phyloP scores from a whole-genome alignment of 305 asterid species.

The Fraxinus dipetala region DNA sequence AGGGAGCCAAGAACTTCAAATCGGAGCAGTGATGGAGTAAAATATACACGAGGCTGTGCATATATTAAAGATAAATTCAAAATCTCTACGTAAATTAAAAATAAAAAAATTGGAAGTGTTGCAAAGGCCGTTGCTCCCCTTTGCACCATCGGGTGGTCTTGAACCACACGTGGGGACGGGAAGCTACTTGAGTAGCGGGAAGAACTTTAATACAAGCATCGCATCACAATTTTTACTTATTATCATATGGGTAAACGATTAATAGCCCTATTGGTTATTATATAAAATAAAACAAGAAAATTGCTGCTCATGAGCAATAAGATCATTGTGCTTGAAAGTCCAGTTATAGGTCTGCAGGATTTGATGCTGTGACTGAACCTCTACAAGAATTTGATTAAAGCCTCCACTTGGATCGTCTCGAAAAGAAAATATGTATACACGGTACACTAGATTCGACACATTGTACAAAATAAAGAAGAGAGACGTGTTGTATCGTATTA shows the following conservation, averaged over 20 bases:
- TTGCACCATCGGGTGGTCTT: background rate
- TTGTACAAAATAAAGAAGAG: background rate
- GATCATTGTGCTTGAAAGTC: background rate
- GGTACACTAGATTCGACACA: background rate
- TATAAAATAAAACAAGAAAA: background rate
- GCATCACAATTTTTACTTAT: background rate
- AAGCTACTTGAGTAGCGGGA: background rate
- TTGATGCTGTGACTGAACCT: background rate
- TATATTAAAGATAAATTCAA: background rate
- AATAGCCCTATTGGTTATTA: background rate
- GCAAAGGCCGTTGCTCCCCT: background rate
- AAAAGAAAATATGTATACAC: background rate
- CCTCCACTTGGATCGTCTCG: background rate
- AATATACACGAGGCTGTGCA: background rate
- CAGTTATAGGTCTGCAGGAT: background rate
- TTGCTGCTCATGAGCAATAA: background rate
- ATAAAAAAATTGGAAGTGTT: background rate
- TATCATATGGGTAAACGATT: background rate
- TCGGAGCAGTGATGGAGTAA: background rate
- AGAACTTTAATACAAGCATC: background rate
- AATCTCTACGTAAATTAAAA: background rate
- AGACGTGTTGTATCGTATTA: background rate
- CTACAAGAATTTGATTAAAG: background rate
- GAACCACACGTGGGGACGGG: background rate
- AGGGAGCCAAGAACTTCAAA: background rate